A percentile compares a stretch with the other conserved stretches of the same genome.
Evolutionary conservation across 352 stramenopile species (phyloP).

Genomic region (Phytopythium boreale): DNA sequence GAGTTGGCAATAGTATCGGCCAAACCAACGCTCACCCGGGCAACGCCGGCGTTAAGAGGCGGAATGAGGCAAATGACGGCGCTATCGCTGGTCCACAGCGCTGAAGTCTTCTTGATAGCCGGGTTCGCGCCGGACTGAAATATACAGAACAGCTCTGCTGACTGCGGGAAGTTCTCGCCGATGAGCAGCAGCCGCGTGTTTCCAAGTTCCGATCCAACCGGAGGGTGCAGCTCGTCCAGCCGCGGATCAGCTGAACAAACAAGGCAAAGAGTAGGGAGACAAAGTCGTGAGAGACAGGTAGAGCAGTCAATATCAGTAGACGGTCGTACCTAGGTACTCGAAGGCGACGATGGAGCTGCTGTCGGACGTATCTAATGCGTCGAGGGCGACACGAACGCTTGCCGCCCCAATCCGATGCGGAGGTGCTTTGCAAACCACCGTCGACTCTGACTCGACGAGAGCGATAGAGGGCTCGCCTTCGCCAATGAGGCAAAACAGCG

Average conservation of each 20-base stretch:
- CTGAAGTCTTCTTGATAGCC: slow-evolving; percentile 7
- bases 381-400: slow-evolving; percentile 14
- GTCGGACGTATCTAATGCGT: not conserved
- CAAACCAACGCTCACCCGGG: slow-evolving; percentile 17
- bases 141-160: slow-evolving; percentile 13
- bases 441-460: slow-evolving; percentile 16
- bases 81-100: slow-evolving; percentile 19
- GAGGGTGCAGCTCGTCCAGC: slow-evolving; percentile 24
- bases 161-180: slow-evolving; percentile 21
- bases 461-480: slow-evolving; percentile 8
- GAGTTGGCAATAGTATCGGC: slow-evolving; percentile 12
- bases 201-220: slow-evolving; percentile 27
- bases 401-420: slow-evolving; percentile 11
- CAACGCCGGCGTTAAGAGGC: slow-evolving; percentile 13
- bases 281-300: slow-evolving; percentile 1
- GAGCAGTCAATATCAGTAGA: not conserved
- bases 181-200: slow-evolving; percentile 27
- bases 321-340: slow-evolving; percentile 30
- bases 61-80: slow-evolving; percentile 23
- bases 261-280: not conserved
- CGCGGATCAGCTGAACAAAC: slow-evolving; percentile 18
- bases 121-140: slow-evolving; percentile 11
- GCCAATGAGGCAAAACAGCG: slow-evolving; percentile 33
- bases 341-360: slow-evolving; percentile 14
- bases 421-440: slow-evolving; percentile 24